phyloP scores from a whole-genome alignment of 371 early-diverging fungal species.

The Mortierella sp. region DNA sequence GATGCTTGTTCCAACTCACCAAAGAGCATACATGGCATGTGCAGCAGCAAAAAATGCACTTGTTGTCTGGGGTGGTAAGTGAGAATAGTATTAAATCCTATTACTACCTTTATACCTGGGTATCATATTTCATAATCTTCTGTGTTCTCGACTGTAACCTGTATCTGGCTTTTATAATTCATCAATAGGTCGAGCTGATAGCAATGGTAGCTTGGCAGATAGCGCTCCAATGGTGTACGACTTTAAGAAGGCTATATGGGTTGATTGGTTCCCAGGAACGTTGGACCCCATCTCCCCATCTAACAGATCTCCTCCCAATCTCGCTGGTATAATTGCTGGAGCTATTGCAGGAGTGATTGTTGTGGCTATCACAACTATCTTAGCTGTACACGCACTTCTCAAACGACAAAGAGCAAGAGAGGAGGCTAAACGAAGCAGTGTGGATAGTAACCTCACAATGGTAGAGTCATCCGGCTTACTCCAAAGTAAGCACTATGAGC shows the following conservation, averaged over 20 bases:
- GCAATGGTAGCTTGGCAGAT: background rate
- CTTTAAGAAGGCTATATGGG: background rate
- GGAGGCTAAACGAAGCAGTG: no score
- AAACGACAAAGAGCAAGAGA: no score
- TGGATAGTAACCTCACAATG: no score
- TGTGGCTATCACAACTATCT: no score
- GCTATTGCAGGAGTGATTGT: no score
- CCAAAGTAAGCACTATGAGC: no score
- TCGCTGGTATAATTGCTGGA: background rate
- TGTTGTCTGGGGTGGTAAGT: slow-evolving; percentile 3
- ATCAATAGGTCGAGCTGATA: background rate
- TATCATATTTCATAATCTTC: no score
- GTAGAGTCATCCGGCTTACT: no score
- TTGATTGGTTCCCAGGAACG: background rate
- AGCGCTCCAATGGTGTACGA: background rate
- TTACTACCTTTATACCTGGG: no score
- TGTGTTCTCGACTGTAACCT: no score
- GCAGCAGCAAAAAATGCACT: background rate
- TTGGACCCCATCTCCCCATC: background rate
- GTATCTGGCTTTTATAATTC: no score
- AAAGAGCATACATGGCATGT: background rate
- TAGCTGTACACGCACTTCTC: no score
- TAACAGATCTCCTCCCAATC: background rate
- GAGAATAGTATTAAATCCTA: background rate
- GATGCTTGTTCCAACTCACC: background rate